phyloP scores from a whole-genome alignment of 2,329 filamentous ascomycete species.

The Penicillium capsulatum region DNA sequence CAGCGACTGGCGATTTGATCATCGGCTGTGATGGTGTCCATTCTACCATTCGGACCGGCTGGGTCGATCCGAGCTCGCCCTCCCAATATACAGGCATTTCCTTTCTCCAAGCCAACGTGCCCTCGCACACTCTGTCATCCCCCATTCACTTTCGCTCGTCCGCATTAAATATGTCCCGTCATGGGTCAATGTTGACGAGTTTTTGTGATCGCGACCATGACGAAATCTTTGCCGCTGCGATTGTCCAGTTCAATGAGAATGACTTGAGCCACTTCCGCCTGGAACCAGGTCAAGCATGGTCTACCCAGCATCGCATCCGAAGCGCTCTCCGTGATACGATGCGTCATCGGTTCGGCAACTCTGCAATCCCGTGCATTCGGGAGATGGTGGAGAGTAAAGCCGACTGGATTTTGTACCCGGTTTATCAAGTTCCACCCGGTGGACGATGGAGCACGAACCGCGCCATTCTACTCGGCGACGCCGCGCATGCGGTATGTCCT shows the following conservation, averaged over 20 bases:
- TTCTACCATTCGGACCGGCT: constrained; percentile 35
- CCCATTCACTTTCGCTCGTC: constrained; percentile 38
- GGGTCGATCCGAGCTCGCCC: constrained; percentile 33
- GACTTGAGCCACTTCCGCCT: constrained; percentile 23
- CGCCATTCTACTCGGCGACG: constrained; percentile 44
- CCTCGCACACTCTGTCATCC: constrained; percentile 21
- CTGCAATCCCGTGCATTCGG: constrained; percentile 35
- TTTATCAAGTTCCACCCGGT: constrained; percentile 39
- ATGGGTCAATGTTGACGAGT: constrained; percentile 40
- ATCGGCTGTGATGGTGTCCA: constrained; percentile 43
- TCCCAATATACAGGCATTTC: constrained; percentile 43
- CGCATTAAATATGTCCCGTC: constrained; percentile 38
- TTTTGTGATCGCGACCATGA: constrained; percentile 36
- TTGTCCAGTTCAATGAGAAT: constrained; percentile 36
- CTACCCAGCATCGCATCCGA: constrained; percentile 33
- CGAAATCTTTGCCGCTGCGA: constrained; percentile 39
- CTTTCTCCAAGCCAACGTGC: constrained; percentile 36
- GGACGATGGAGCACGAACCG: constrained; percentile 41
- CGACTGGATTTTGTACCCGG: constrained; percentile 45
- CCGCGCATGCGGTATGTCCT: constrained; percentile 45
- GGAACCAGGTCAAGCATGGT: constrained; percentile 32
- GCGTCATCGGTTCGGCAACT: constrained; percentile 33
- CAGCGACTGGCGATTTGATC: constrained; percentile 34
- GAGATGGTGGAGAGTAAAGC: constrained; percentile 34
- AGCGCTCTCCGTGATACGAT: constrained; percentile 35